Evolutionary conservation across 352 stramenopile species (phyloP), one percentile per base, ranked within the genome.

Genomic region (Blastocystis sp.): DNA sequence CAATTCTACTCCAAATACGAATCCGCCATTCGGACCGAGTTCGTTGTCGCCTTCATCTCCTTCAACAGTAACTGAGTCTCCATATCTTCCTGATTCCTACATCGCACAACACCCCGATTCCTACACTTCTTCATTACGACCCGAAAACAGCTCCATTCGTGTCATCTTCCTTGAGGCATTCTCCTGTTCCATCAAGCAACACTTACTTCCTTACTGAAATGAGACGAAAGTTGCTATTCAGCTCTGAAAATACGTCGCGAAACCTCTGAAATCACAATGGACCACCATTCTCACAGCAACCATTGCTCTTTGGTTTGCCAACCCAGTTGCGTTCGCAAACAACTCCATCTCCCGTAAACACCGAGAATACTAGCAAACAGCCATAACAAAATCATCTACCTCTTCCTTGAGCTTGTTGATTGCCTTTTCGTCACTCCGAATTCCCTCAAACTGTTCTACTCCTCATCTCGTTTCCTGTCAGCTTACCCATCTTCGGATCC

Each of bases 1-100:
- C 16, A 46, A 27, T 4, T 24, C 21, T n/a, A 81, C 69, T 81
- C 69, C 42, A 81, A 64, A 61, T 63, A 81, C 21, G 21, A 63
- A n/a, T 81, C 69, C 9, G 69, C 69, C 69, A 81, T 64, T 18
- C 69, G 69, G 42, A 81, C 18, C 27, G 69, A 81, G 42, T 81
- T 81, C 32, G 54, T 81, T 14, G 69, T 44, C 16, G 69, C 24
- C 24, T 21, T 81, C 69, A 81, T 81, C 27, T 81, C 69, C 36
- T 81, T 81, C 36, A 81, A 44, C n/a, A 81, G 48, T 18, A 46
- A 44, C 46, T 81, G 69, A 1, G 69, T 81, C 27, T 81, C 69
- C 21, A 44, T 63, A 65, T 81, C 69, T 27, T 61, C 69, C 16
- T 48, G 46, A 4, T 27, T 53, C 18, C 63, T 75, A 75, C 0